Base-by-base conservation (phyloP, 306 rosid genomes). In the Acacia confusa region DNA sequence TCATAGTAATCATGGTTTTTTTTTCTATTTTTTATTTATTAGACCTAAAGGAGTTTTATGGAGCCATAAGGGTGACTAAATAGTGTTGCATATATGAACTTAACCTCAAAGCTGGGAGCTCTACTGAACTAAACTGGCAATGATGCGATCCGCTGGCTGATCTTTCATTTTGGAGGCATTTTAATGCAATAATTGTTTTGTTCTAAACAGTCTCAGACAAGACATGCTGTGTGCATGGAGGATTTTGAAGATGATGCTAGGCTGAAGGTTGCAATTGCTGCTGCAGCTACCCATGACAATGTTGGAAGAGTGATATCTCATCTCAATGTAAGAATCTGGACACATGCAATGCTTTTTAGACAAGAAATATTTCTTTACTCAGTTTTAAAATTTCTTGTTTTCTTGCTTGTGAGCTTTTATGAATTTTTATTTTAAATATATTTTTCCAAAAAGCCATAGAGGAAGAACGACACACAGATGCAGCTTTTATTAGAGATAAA, bases 201-300 rank as follows among this genome's bases (percentile, higher is more conserved):
- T n/a, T n/a, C n/a, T n/a, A n/a, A n/a, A n/a, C n/a, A n/a, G n/a
- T n/a, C n/a, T n/a, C n/a, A n/a, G 81, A 76, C 93, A 80, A 82
- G 86, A 43, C 87, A 72, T 19, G 94, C 95, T 65, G 92, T 93
- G 34, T 55, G 64, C 82, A 57, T 80, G 76, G 99, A 93, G 91
- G 94, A 93, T 81, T 95, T 87, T 64, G 80, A 87, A 79, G 96
- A 91, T 73, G 99, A 97, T 83, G 94, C 98, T 9, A 92, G 91
- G 88, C 88, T 92, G 75, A 93, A 95, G 86, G 98, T 93, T 70
- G 99, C 97, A 17, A 88, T 93, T 82, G 98, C 97, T 27, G 98
- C 97, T 72, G 91, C 97, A 40, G 82, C 96, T 50, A 80, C 92
- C 75, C 85, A 87, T 47, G 98, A 95, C 81, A 84, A 88, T 24